Conservation (phyloP, 208 protist genomes). For the Zelonia costaricensis region DNA sequence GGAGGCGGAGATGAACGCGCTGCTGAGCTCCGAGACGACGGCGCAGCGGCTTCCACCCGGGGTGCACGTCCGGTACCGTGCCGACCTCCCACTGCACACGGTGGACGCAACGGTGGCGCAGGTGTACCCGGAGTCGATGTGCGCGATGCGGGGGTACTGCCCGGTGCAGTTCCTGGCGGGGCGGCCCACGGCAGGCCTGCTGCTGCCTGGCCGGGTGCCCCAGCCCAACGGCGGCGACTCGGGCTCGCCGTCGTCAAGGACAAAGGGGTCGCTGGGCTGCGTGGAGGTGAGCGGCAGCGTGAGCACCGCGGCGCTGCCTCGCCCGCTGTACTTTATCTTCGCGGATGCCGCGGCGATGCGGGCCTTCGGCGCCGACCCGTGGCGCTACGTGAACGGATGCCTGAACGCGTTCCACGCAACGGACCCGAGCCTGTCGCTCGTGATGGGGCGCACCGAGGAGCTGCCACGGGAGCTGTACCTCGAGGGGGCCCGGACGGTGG, state of each 20-base stretch:
- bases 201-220: slow-evolving; percentile 41
- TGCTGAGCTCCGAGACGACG: slow-evolving; percentile 22
- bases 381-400: slow-evolving; percentile 44
- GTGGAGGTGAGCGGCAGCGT: slow-evolving; percentile 48
- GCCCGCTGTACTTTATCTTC: slow-evolving; percentile 54
- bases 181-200: slow-evolving; percentile 19
- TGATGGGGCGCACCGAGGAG: slow-evolving; percentile 50
- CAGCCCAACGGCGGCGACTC: no score
- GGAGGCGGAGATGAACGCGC: slow-evolving; percentile 19
- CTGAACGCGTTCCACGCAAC: slow-evolving; percentile 33
- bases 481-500: slow-evolving; percentile 50
- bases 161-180: slow-evolving; percentile 43
- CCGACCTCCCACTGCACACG: slow-evolving; percentile 34
- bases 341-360: slow-evolving; percentile 38
- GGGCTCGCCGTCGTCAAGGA: background rate
- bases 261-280: slow-evolving; percentile 36
- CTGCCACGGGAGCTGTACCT: slow-evolving; percentile 87
- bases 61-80: slow-evolving; percentile 39
- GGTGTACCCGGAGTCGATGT: slow-evolving; percentile 58
- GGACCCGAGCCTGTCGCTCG: slow-evolving; percentile 48
- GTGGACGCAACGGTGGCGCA: slow-evolving; percentile 33
- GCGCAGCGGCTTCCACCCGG: slow-evolving; percentile 19
- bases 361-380: slow-evolving; percentile 48
- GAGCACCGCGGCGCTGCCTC: slow-evolving; percentile 22
- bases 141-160: slow-evolving; percentile 65